Evolutionary conservation across 768 basidiomycete species (phyloP).

Genomic region (Leccinum sublutescens): DNA sequence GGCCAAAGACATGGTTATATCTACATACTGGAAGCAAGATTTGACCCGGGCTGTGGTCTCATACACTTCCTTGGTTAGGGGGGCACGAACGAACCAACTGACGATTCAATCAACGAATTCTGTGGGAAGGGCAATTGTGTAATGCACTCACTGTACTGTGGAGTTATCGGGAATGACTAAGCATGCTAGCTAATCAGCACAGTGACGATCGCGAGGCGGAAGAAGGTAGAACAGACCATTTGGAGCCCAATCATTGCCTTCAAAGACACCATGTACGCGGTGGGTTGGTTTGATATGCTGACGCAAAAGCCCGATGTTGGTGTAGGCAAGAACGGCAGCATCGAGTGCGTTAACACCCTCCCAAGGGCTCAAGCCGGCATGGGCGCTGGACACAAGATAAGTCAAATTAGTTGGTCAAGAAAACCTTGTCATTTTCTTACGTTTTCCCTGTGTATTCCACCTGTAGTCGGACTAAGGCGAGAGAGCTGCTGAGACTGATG

Average conservation of each 20-base stretch:
- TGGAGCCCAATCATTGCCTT: constrained; percentile 71
- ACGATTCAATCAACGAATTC: background rate
- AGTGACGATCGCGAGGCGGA: background rate
- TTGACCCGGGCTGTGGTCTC: constrained; percentile 57
- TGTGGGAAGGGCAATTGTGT: background rate
- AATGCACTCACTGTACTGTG: constrained; percentile 54
- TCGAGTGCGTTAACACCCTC: constrained; percentile 82
- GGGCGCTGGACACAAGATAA: constrained; percentile 48
- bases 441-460: constrained; percentile 75
- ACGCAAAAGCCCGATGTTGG: constrained; percentile 72
- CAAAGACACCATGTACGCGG: constrained; percentile 78
- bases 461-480: constrained; percentile 58
- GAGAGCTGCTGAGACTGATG: constrained; percentile 59
- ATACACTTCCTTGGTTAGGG: constrained; percentile 59
- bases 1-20: background rate
- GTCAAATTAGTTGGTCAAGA: background rate
- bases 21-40: constrained; percentile 68
- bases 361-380: constrained; percentile 80
- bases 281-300: constrained; percentile 79
- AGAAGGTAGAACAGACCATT: constrained; percentile 48
- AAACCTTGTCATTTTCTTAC: constrained; percentile 37
- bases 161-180: constrained; percentile 83
- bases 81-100: constrained; percentile 75
- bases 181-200: background rate
- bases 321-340: constrained; percentile 85